These are phyloP conservation scores for Pythium volutum DNA, from an alignment of 352 stramenopile species.

Conservation along the genomic window DNA sequence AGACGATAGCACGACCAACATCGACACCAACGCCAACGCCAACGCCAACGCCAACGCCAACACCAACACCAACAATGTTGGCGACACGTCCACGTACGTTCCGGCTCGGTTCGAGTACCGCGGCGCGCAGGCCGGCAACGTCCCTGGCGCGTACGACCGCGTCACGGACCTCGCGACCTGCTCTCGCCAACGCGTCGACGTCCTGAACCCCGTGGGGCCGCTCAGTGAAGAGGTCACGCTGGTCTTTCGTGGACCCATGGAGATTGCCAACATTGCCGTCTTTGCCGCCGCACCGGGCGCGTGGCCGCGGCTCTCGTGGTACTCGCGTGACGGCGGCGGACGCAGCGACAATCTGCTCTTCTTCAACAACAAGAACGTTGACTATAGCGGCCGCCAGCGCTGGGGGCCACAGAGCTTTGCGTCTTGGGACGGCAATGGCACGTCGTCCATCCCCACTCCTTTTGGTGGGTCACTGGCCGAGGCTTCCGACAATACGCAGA, in stretches of 20 bases:
- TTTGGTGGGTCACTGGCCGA: constrained; percentile 48
- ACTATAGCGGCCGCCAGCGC: constrained; percentile 37
- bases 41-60: background rate
- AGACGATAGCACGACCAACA: background rate
- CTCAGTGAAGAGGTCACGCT: constrained; percentile 55
- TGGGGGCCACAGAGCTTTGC: constrained; percentile 54
- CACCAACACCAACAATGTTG: background rate
- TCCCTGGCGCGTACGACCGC: constrained; percentile 17
- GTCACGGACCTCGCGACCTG: constrained; percentile 11
- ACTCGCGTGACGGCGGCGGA: constrained; percentile 27
- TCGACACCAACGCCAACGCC: background rate
- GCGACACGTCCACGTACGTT: background rate
- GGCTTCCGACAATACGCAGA: constrained; percentile 29
- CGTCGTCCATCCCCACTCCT: constrained; percentile 22
- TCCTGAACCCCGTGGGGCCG: constrained; percentile 30
- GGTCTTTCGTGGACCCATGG: constrained; percentile 56
- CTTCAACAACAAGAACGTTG: constrained; percentile 76
- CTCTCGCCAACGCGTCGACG: background rate
- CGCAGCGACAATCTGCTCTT: constrained; percentile 53
- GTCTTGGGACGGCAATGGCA: constrained; percentile 38
- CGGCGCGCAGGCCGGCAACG: constrained; percentile 17
- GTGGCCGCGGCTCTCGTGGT: constrained; percentile 53
- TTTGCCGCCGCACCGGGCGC: constrained; percentile 20
- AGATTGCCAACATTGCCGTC: constrained; percentile 62
- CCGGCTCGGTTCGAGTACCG: constrained; percentile 19